Conservation (phyloP, 2,329 filamentous ascomycete species). For the Ceratocystis eucalypticola region DNA sequence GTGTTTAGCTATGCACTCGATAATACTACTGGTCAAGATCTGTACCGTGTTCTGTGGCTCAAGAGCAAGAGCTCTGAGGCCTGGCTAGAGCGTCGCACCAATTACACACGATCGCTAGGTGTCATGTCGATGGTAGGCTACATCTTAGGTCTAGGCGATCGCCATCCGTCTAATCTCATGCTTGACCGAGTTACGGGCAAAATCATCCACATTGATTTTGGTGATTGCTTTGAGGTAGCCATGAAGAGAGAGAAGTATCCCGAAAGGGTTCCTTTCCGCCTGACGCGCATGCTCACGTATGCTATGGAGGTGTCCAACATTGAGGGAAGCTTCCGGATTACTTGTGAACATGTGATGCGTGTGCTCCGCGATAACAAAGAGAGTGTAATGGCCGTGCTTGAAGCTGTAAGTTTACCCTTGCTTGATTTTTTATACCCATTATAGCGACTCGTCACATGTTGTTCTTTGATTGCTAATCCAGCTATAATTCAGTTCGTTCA, state of each 20-base stretch:
- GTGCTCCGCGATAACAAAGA: constrained; percentile 95
- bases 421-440: background rate
- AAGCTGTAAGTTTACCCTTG: constrained; percentile 58
- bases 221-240: constrained; percentile 97
- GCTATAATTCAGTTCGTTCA: constrained; percentile 99
- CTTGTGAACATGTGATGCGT: constrained; percentile 96
- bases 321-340: constrained; percentile 94
- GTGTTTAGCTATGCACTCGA: constrained; percentile 98
- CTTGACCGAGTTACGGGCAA: constrained; percentile 91
- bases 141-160: constrained; percentile 88
- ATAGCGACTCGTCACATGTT: background rate
- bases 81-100: constrained; percentile 95
- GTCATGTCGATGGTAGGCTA: constrained; percentile 99
- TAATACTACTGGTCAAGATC: constrained; percentile 95
- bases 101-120: constrained; percentile 90
- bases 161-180: constrained; percentile 96
- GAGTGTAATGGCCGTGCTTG: constrained; percentile 92
- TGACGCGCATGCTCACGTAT: constrained; percentile 97
- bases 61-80: constrained; percentile 97
- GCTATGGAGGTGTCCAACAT: constrained; percentile 99
- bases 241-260: constrained; percentile 99
- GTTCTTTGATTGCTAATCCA: constrained; percentile 8
- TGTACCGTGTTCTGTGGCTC: constrained; percentile 95
- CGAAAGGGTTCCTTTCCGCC: constrained; percentile 89
- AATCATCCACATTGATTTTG: constrained; percentile 97